Conservation (phyloP, 2,329 filamentous ascomycete species). For the Ophiosphaerella herpotricha region DNA sequence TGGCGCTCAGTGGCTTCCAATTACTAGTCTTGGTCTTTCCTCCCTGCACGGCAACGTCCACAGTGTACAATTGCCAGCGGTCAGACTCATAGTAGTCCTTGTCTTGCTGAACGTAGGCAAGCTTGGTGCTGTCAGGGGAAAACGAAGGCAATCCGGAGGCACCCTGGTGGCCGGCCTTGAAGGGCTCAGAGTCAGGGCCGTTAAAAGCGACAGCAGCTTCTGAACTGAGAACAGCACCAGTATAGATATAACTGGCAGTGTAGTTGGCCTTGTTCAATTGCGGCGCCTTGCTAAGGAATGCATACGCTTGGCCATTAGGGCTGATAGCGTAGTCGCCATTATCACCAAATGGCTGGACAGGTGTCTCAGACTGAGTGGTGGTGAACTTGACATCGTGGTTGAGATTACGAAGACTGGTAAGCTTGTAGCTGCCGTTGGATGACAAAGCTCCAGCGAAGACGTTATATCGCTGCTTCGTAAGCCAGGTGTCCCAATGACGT, state of each 20-base stretch:
- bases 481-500: constrained; percentile 80
- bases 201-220: constrained; percentile 36
- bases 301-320: constrained; percentile 61
- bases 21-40: constrained; percentile 31
- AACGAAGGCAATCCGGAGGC: constrained; percentile 73
- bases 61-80: constrained; percentile 58
- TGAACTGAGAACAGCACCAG: constrained; percentile 68
- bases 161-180: constrained; percentile 58
- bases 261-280: constrained; percentile 71
- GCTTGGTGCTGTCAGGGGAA: constrained; percentile 70
- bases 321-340: constrained; percentile 77
- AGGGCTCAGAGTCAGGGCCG: constrained; percentile 34
- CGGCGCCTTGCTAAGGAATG: constrained; percentile 76
- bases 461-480: constrained; percentile 69
- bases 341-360: constrained; percentile 78
- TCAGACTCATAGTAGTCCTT: constrained; percentile 78
- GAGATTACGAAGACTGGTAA: constrained; percentile 53
- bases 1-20: constrained; percentile 35
- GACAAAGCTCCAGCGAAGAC: constrained; percentile 72
- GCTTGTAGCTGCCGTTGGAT: constrained; percentile 31
- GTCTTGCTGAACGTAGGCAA: constrained; percentile 77
- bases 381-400: constrained; percentile 64
- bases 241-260: constrained; percentile 83
- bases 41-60: constrained; percentile 31
- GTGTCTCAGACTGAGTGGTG: constrained; percentile 64